phyloP scores from a whole-genome alignment of 768 basidiomycete genomes.

The Amanita pseudoporphyria region DNA sequence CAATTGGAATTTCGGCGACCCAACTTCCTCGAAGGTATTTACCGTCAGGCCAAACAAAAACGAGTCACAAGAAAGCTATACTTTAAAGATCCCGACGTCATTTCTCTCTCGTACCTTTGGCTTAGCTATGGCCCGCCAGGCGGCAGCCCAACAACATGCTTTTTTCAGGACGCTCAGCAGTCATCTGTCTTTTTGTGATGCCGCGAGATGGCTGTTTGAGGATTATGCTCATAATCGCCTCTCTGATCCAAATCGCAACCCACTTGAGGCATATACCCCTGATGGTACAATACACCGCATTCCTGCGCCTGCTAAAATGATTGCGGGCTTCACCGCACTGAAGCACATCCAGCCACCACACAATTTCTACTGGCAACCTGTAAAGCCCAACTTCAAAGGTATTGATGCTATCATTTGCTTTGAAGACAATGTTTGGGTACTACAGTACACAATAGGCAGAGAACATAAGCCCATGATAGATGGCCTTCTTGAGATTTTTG shows the following conservation, averaged over 20 bases:
- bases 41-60: conserved; percentile 4
- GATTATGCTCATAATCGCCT: conserved; percentile 8
- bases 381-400: conserved; percentile 9
- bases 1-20: conserved; percentile 6
- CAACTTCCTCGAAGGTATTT: conserved; percentile 9
- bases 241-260: conserved; percentile 6
- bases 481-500: conserved; percentile 6
- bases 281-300: conserved; percentile 5
- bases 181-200: conserved; percentile 1
- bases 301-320: conserved; percentile 1
- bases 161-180: conserved; percentile 5
- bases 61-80: not conserved
- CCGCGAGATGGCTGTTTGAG: conserved; percentile 7
- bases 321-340: conserved; percentile 5
- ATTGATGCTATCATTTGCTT: conserved; percentile 6
- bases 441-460: conserved; percentile 4
- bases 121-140: conserved; percentile 2
- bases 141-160: conserved; percentile 6
- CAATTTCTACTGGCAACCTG: conserved; percentile 8
- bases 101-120: conserved; percentile 6
- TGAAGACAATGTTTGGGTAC: conserved; percentile 5
- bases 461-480: not conserved
- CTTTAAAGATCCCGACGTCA: conserved; percentile 7
- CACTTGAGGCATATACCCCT: conserved; percentile 2
- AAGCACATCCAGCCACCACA: conserved; percentile 3